Percentiles rank a stretch among this genome's conserved stretches.
phyloP scores from a whole-genome alignment of 306 rosid species.

The Malus sylvestris region DNA sequence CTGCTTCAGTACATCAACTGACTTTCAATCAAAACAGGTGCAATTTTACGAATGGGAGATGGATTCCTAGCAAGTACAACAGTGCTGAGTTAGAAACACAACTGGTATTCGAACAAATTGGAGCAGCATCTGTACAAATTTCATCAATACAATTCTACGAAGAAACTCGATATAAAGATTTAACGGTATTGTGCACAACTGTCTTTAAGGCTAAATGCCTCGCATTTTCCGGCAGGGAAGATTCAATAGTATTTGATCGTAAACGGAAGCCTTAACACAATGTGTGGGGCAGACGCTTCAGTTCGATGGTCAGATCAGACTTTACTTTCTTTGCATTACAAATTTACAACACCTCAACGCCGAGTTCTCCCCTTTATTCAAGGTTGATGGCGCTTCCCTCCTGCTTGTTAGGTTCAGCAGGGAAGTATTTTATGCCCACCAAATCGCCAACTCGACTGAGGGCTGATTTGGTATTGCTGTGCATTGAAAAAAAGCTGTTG shows the following conservation, averaged over 20 bases:
- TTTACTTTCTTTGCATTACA: not conserved
- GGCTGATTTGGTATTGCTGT: no score
- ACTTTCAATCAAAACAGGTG: not conserved
- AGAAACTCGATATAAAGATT: not conserved
- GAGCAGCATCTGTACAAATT: not conserved
- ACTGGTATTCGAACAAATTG: not conserved
- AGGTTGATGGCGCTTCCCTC: constrained; percentile 36
- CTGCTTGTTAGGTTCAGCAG: constrained; percentile 55
- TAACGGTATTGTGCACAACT: not conserved
- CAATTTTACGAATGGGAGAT: no score
- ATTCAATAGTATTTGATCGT: not conserved
- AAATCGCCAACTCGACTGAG: constrained; percentile 72
- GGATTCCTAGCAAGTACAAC: not conserved
- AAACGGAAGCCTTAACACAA: not conserved
- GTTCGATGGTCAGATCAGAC: not conserved
- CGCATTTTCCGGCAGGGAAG: not conserved
- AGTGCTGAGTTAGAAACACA: not conserved
- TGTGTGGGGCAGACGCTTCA: not conserved
- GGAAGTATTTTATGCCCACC: constrained; percentile 83
- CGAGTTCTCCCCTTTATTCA: constrained; percentile 1
- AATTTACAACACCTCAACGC: not conserved
- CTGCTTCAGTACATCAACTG: not conserved
- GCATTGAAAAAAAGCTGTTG: no score
- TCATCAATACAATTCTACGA: not conserved
- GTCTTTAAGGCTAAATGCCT: not conserved